A percentile compares a stretch with the other conserved stretches of the same genome.
These are phyloP conservation scores for Fomitopsis serialis DNA, from an alignment of 768 basidiomycete species.

Conservation along the genomic window DNA sequence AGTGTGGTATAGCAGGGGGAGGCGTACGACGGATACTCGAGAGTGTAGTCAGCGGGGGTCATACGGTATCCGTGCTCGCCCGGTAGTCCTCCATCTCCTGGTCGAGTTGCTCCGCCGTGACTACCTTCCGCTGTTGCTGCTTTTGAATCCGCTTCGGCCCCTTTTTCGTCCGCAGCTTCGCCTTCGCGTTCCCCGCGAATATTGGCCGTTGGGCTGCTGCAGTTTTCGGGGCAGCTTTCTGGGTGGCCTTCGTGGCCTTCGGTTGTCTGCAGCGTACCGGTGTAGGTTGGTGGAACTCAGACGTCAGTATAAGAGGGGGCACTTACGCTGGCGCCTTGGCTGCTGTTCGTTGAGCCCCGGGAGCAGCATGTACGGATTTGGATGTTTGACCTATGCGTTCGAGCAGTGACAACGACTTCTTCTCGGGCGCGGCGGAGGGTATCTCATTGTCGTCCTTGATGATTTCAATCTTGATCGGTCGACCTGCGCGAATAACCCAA, in stretches of 20 bases:
- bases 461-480: slow-evolving; percentile 62
- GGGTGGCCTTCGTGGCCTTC: background rate
- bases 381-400: slow-evolving; percentile 27
- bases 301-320: background rate
- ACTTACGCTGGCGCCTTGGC: background rate
- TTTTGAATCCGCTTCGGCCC: slow-evolving; percentile 74
- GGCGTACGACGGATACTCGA: no score
- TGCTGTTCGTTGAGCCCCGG: background rate
- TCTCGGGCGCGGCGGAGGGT: slow-evolving; percentile 17
- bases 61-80: slow-evolving; percentile 31
- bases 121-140: slow-evolving; percentile 9
- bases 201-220: slow-evolving; percentile 1
- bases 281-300: background rate
- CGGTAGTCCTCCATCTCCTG: slow-evolving; percentile 79
- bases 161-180: slow-evolving; percentile 49
- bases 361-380: background rate
- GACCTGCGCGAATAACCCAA: slow-evolving; percentile 34
- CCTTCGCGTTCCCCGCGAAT: slow-evolving; percentile 6
- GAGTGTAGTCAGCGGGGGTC: background rate
- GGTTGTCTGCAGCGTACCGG: background rate
- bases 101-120: slow-evolving; percentile 57
- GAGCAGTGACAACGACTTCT: slow-evolving; percentile 31
- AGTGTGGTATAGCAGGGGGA: no score
- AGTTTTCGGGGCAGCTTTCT: background rate
- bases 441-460: slow-evolving; percentile 41